Conservation (phyloP, 495 filamentous ascomycete species). For the Bathelium albidoporum region DNA sequence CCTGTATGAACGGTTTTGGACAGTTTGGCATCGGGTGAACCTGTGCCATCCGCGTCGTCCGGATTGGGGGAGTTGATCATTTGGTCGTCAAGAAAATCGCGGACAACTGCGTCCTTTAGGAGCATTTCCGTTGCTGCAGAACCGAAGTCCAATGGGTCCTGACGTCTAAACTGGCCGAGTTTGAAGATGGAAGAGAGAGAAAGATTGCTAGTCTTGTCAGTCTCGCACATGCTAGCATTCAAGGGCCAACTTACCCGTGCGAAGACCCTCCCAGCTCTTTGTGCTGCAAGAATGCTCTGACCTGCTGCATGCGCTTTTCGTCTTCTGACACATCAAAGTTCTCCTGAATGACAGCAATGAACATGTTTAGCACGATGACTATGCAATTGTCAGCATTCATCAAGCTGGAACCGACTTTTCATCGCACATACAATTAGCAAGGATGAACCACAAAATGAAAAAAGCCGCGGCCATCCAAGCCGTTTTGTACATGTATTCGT, state of each 20-base stretch:
- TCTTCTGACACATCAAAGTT: conserved; percentile 99
- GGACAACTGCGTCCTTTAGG: conserved; percentile 85
- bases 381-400: conserved; percentile 2
- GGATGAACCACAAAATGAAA: conserved; percentile 88
- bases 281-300: conserved; percentile 84
- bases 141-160: conserved; percentile 80
- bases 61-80: conserved; percentile 1
- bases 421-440: conserved; percentile 56
- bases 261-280: conserved; percentile 61
- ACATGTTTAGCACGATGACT: conserved; percentile 97
- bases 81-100: conserved; percentile 83
- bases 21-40: not conserved
- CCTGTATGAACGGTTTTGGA: not conserved
- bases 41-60: not conserved
- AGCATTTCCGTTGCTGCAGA: conserved; percentile 88
- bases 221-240: not conserved
- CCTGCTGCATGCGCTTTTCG: conserved; percentile 92
- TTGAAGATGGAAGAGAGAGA: conserved; percentile 82
- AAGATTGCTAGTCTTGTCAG: conserved; percentile 48
- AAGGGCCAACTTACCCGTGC: conserved; percentile 20
- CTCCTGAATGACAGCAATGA: conserved; percentile 99
- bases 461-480: conserved; percentile 95
- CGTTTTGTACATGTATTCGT: conserved; percentile 49
- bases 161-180: conserved; percentile 56
- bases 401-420: not conserved